Base-by-base conservation (phyloP, 352 stramenopile species). In the Stephanocyclus meneghinianus region DNA sequence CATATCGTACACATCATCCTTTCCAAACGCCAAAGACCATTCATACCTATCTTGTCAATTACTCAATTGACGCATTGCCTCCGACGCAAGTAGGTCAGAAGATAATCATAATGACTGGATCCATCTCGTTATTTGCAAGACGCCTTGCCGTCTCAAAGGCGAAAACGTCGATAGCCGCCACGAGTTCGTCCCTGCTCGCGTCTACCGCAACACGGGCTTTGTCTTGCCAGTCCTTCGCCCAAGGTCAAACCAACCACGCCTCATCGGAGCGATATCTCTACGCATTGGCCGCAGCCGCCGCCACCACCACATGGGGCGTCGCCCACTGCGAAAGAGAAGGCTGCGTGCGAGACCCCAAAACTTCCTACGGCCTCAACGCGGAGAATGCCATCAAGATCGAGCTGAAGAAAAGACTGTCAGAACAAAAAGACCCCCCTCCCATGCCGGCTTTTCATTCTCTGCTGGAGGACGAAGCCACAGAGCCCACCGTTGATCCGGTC, bases 291-390 rank as follows among this genome's bases (percentile, higher is more conserved):
- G 61, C 68, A 26, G 62, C 71, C 15, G 64, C 76, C n/a, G 79
- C 44, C 51, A n/a, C 37, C 51, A 60, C 67, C 32, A 60, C 53
- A 30, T 8, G 42, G 61, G 32, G 32, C 29, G 68, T 69, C 26
- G 30, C 61, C 0, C 40, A 71, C 42, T 81, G 69, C 64, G 70
- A 83, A 66, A 59, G 60, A 68, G 69, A 83, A 45, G 66, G 77
- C 35, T 70, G 50, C 21, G 63, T 86, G 9, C 65, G 63, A 44
- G 85, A 91, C 74, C 85, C 85, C 61, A 89, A 87, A 74, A 89
- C 85, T 16, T 26, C 72, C 10, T 91, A 87, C 65, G 85, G 82
- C 21, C 75, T 87, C 30, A 78, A 82, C 53, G 85, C 85, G n/a
- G 71, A 80, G 51, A 74, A 79, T 40, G 53, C 56, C 2, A 50